A percentile compares a stretch with the other conserved stretches of the same genome.
Conservation (phyloP, 2,329 filamentous ascomycete species). For the Talaromyces sp. region DNA sequence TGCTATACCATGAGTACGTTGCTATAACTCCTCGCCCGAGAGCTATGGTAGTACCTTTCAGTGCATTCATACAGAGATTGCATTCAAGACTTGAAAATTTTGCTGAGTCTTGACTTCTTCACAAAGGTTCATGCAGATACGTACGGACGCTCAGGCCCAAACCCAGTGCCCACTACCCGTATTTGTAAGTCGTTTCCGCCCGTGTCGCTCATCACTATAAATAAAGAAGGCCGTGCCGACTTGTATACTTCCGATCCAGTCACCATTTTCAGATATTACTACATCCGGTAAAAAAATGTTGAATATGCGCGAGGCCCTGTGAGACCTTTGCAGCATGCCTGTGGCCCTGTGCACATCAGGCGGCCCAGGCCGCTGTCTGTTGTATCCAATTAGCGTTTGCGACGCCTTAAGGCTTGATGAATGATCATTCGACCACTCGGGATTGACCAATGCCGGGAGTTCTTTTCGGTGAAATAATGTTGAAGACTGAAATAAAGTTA, state of each 20-base stretch:
- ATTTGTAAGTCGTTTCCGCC: neutral
- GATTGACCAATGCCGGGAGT: neutral
- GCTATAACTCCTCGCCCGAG: neutral
- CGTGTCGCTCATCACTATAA: neutral
- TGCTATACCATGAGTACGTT: neutral
- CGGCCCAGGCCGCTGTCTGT: neutral
- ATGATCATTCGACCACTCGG: neutral
- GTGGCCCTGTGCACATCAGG: neutral
- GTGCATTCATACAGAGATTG: neutral
- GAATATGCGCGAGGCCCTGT: neutral
- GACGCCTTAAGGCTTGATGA: neutral
- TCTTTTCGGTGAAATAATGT: neutral
- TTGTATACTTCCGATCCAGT: neutral
- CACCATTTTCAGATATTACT: neutral
- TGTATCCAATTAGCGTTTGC: neutral
- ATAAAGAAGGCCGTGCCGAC: neutral
- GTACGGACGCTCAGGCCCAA: neutral
- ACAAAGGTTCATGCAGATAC: no score
- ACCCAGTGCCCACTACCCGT: neutral
- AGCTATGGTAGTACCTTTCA: neutral
- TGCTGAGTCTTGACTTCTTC: neutral
- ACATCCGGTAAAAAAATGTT: neutral
- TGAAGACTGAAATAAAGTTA: neutral
- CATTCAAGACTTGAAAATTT: neutral
- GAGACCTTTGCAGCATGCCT: neutral